Conservation (phyloP, 768 basidiomycete genomes). For the Leccinum boreale region DNA sequence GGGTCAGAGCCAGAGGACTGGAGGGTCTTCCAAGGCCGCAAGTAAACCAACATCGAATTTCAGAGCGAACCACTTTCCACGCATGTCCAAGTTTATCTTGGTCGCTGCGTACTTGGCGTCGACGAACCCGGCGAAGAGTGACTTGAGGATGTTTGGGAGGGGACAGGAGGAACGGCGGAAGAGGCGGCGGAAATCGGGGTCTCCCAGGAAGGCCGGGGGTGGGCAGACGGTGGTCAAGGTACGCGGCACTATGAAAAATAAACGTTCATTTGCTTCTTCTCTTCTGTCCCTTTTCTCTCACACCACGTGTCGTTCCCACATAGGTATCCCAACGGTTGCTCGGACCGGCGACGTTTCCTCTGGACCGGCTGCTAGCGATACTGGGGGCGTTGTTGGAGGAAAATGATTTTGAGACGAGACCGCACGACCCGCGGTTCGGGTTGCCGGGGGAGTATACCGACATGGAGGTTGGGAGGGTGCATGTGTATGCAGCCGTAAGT, state of each 20-base stretch:
- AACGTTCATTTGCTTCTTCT: not conserved
- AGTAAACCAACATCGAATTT: slow-evolving; percentile 7
- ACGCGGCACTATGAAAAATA: not conserved
- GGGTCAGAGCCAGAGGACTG: not conserved
- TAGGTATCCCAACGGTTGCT: slow-evolving; percentile 75
- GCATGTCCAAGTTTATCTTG: slow-evolving; percentile 72
- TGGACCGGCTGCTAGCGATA: slow-evolving; percentile 68
- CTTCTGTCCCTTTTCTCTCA: not conserved
- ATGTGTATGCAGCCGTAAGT: slow-evolving; percentile 61
- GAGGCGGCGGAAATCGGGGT: slow-evolving; percentile 44
- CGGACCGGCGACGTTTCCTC: slow-evolving; percentile 40
- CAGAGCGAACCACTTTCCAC: slow-evolving; percentile 44
- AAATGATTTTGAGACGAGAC: slow-evolving; percentile 47
- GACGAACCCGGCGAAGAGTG: slow-evolving; percentile 78
- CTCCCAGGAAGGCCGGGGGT: slow-evolving; percentile 31
- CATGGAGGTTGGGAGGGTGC: slow-evolving; percentile 50
- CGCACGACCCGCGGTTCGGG: slow-evolving; percentile 44
- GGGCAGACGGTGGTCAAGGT: slow-evolving; percentile 47
- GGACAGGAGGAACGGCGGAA: slow-evolving; percentile 54
- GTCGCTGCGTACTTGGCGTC: slow-evolving; percentile 80
- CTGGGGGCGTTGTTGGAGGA: slow-evolving; percentile 76
- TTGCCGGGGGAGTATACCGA: slow-evolving; percentile 73
- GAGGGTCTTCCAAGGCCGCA: not conserved
- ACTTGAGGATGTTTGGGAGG: slow-evolving; percentile 54
- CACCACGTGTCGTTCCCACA: not conserved